Evolutionary conservation across 352 stramenopile genomes (phyloP).

Genomic region (Globisporangium carolinianum): DNA sequence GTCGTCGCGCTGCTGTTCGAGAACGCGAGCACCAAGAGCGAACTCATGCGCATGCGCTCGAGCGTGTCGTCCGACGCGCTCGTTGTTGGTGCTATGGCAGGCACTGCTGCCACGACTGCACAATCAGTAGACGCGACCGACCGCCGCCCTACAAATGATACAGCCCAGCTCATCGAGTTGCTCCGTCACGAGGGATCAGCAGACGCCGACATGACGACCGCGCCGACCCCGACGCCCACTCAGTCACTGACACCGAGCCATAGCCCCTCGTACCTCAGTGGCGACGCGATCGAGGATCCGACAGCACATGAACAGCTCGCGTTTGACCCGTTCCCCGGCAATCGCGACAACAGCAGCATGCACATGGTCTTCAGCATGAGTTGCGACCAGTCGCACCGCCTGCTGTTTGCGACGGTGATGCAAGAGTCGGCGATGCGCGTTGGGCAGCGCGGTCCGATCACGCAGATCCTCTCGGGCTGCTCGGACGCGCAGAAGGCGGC

Average conservation of each 20-base stretch:
- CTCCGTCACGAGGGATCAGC: conserved; percentile 1
- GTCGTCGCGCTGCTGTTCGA: conserved; percentile 5
- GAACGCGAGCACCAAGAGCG: conserved; percentile 7
- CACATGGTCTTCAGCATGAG: conserved; percentile 55
- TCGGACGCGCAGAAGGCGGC: conserved; percentile 18
- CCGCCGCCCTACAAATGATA: too few species aligned
- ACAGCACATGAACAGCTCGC: neutral
- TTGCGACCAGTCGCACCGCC: conserved; percentile 30
- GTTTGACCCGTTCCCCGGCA: conserved; percentile 3
- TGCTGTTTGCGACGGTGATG: conserved; percentile 33
- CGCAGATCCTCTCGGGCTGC: conserved; percentile 45
- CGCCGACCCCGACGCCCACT: neutral
- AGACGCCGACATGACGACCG: neutral
- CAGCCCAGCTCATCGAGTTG: neutral
- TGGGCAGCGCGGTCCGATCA: conserved; percentile 37
- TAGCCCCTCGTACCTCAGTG: neutral
- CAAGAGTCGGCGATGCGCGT: conserved; percentile 35
- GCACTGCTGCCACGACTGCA: neutral
- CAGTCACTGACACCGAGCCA: neutral
- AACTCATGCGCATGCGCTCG: conserved; percentile 1
- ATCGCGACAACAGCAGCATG: conserved; percentile 7
- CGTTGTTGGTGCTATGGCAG: neutral
- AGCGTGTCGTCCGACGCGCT: neutral
- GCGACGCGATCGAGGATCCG: neutral
- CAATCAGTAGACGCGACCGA: neutral